phyloP scores from a whole-genome alignment of 2,329 filamentous ascomycete genomes.

The Penicillium sp. region DNA sequence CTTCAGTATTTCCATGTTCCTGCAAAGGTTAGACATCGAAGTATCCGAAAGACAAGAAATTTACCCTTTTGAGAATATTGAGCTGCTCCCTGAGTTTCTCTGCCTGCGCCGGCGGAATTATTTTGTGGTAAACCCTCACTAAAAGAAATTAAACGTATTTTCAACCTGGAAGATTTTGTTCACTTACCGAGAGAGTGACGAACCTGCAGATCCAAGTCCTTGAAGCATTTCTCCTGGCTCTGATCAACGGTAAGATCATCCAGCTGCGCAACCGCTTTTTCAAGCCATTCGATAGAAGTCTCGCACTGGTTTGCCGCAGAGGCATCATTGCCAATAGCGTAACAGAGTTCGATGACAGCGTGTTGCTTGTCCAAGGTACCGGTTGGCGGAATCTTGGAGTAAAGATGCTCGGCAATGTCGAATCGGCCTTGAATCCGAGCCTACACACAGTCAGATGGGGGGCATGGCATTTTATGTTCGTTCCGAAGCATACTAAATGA shows the following conservation, averaged over 20 bases:
- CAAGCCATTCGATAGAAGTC: conserved; percentile 69
- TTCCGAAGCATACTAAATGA: conserved; percentile 55
- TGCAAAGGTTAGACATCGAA: neutral
- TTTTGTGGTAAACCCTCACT: conserved; percentile 29
- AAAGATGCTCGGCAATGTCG: conserved; percentile 78
- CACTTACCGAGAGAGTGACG: conserved; percentile 61
- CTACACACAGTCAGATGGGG: conserved; percentile 43
- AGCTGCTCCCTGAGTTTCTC: conserved; percentile 58
- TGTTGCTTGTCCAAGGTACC: conserved; percentile 44
- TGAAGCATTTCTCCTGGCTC: conserved; percentile 49
- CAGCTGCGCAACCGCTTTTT: conserved; percentile 63
- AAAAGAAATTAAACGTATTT: conserved; percentile 3
- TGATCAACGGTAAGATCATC: conserved; percentile 26
- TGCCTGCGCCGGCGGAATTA: conserved; percentile 45
- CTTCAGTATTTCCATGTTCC: conserved; percentile 57
- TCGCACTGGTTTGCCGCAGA: conserved; percentile 53
- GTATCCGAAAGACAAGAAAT: neutral
- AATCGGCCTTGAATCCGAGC: conserved; percentile 70
- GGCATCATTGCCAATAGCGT: conserved; percentile 67
- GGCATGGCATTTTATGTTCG: neutral
- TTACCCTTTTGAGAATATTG: conserved; percentile 53
- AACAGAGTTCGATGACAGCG: conserved; percentile 65
- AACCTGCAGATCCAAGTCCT: conserved; percentile 65
- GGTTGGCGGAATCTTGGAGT: conserved; percentile 54
- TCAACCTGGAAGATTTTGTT: too few relatives aligned